Evolutionary conservation across 2,329 filamentous ascomycete genomes (phyloP).

Genomic region (Arthrobotrys iridis): DNA sequence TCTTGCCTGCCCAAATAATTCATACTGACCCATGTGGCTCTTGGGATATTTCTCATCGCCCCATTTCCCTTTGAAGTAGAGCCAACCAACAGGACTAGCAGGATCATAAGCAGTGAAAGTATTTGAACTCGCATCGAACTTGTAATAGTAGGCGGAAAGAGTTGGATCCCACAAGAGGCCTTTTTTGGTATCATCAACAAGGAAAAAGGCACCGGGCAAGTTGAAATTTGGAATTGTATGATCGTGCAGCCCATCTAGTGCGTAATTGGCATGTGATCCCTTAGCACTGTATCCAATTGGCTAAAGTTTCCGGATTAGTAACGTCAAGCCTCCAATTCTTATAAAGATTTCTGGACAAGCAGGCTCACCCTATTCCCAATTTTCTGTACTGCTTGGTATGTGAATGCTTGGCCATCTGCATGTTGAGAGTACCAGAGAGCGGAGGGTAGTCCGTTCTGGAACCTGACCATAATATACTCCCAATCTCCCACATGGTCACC

Average conservation of each 20-base stretch:
- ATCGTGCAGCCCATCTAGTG: slow-evolving; percentile 70
- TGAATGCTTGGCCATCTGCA: slow-evolving; percentile 71
- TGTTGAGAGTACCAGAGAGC: slow-evolving; percentile 74
- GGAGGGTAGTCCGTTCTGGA: slow-evolving; percentile 67
- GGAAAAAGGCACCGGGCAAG: slow-evolving; percentile 65
- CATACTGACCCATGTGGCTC: slow-evolving; percentile 4
- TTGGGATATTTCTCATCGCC: slow-evolving; percentile 70
- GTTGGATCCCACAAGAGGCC: slow-evolving; percentile 72
- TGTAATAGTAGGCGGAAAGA: slow-evolving; percentile 68
- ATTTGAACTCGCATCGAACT: slow-evolving; percentile 63
- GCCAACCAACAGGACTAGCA: slow-evolving; percentile 66
- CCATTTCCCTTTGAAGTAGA: slow-evolving; percentile 70
- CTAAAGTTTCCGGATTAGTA: slow-evolving; percentile 59
- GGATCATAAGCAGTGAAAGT: slow-evolving; percentile 65
- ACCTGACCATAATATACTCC: slow-evolving; percentile 76
- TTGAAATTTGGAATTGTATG: slow-evolving; percentile 72
- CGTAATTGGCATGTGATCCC: slow-evolving; percentile 74
- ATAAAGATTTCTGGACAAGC: neutral
- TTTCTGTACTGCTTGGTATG: slow-evolving; percentile 68
- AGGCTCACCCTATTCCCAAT: slow-evolving; percentile 59
- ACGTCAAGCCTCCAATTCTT: slow-evolving; percentile 13
- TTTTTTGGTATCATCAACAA: slow-evolving; percentile 68
- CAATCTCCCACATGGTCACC: slow-evolving; percentile 73
- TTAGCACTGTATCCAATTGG: slow-evolving; percentile 70
- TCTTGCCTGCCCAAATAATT: slow-evolving; percentile 36